Evolutionary conservation across 345 rosid genomes (phyloP).

Genomic region (Sisymbrium irio): DNA sequence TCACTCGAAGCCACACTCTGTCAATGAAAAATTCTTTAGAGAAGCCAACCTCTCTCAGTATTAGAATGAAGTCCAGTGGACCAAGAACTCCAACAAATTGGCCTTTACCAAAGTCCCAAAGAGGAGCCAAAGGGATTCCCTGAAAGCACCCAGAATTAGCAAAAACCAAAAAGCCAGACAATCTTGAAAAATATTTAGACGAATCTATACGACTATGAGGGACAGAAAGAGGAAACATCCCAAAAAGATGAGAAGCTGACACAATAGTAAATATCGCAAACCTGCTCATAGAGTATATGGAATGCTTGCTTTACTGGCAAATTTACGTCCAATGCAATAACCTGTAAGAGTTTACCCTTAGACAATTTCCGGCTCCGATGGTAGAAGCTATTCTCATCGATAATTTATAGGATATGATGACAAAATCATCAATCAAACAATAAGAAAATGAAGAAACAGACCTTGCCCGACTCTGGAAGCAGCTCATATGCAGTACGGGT

Average conservation of each 20-base stretch:
- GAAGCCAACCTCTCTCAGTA: slow-evolving; percentile 65
- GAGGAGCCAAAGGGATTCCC: slow-evolving; percentile 85
- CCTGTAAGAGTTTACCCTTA: slow-evolving; percentile 42
- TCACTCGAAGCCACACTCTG: neutral
- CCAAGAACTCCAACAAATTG: slow-evolving; percentile 83
- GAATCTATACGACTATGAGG: slow-evolving; percentile 4
- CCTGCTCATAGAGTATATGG: slow-evolving; percentile 96
- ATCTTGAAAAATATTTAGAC: slow-evolving; percentile 7
- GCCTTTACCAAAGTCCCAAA: slow-evolving; percentile 67
- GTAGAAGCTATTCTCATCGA: neutral
- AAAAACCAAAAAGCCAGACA: slow-evolving; percentile 23
- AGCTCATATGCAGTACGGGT: slow-evolving; percentile 84
- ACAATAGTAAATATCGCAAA: slow-evolving; percentile 22
- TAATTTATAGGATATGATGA: slow-evolving; percentile 5
- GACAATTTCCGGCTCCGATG: slow-evolving; percentile 7
- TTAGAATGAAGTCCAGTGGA: slow-evolving; percentile 76
- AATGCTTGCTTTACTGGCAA: slow-evolving; percentile 98
- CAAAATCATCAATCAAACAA: slow-evolving; percentile 23
- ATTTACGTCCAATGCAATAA: slow-evolving; percentile 86
- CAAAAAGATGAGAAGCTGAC: slow-evolving; percentile 22
- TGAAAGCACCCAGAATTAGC: slow-evolving; percentile 40
- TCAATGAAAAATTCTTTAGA: neutral
- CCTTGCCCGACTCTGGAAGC: slow-evolving; percentile 99
- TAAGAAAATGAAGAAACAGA: slow-evolving; percentile 47
- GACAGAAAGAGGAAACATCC: slow-evolving; percentile 10